Percentiles rank a stretch among this genome's conserved stretches.
Conservation (phyloP, 495 filamentous ascomycete genomes). For the Talaromyces adpressus region DNA sequence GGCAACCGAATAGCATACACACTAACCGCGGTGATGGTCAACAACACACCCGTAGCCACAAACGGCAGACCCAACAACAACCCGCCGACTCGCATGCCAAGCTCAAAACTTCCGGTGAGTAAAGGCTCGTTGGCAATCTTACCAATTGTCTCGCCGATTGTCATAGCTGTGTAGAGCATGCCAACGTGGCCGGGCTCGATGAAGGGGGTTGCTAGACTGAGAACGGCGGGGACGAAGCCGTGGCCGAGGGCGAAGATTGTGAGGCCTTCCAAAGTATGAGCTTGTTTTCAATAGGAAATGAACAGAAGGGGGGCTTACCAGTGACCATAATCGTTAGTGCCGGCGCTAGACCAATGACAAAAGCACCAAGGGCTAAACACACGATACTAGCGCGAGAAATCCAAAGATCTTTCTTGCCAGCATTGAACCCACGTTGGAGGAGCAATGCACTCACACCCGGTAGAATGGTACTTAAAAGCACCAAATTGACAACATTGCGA, state of each 20-base stretch:
- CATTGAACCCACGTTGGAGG: constrained; percentile 1
- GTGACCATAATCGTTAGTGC: constrained; percentile 4
- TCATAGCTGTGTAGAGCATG: constrained; percentile 9
- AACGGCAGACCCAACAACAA: constrained; percentile 5
- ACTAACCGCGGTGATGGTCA: constrained; percentile 6
- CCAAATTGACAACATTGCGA: constrained; percentile 7
- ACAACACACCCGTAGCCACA: constrained; percentile 8
- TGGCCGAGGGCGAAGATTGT: constrained; percentile 9
- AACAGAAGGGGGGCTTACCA: background rate
- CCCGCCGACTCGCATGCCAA: constrained; percentile 6
- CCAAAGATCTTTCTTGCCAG: constrained; percentile 6
- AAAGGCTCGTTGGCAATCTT: constrained; percentile 8
- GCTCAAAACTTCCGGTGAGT: background rate
- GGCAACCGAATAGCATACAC: constrained; percentile 4
- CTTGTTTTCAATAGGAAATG: background rate
- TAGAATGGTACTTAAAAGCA: constrained; percentile 4
- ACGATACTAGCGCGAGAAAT: constrained; percentile 7
- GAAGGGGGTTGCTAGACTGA: constrained; percentile 7
- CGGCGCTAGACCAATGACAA: constrained; percentile 6
- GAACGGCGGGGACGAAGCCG: constrained; percentile 7
- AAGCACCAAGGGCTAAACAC: constrained; percentile 3
- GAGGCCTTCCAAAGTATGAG: background rate
- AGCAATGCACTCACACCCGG: constrained; percentile 1
- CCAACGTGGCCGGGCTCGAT: constrained; percentile 8
- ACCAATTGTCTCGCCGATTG: constrained; percentile 8